Evolutionary conservation across 805 yeast species (phyloP).

Genomic region (Sugiyamaella americana): DNA sequence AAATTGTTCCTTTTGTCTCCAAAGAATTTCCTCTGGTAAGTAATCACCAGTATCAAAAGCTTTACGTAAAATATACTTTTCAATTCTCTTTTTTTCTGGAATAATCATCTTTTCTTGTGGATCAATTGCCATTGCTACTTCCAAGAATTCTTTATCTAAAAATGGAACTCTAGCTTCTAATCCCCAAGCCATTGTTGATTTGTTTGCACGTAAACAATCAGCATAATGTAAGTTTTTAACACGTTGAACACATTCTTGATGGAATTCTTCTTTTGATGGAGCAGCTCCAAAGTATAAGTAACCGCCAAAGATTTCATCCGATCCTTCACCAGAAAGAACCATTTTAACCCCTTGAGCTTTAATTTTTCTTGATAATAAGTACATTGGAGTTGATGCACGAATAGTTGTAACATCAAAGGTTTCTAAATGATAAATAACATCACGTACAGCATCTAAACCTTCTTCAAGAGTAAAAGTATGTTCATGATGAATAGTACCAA

Average conservation of each 20-base stretch:
- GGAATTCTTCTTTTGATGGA: slow-evolving; percentile 90
- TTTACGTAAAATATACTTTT: slow-evolving; percentile 93
- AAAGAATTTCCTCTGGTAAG: slow-evolving; percentile 91
- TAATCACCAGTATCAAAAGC: slow-evolving; percentile 94
- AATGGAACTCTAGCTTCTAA: slow-evolving; percentile 99
- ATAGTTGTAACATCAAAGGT: slow-evolving; percentile 98
- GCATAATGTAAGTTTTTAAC: slow-evolving; percentile 96
- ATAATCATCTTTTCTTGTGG: slow-evolving; percentile 85
- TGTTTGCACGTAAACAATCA: slow-evolving; percentile 98
- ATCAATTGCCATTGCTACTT: slow-evolving; percentile 88
- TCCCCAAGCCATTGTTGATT: slow-evolving; percentile 99
- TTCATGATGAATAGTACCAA: slow-evolving; percentile 95
- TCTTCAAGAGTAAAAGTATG: slow-evolving; percentile 96
- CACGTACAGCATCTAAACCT: slow-evolving; percentile 91
- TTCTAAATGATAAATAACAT: slow-evolving; percentile 92
- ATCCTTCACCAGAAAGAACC: slow-evolving; percentile 98
- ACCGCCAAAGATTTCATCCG: slow-evolving; percentile 98
- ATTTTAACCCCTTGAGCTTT: slow-evolving; percentile 99
- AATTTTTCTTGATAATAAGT: slow-evolving; percentile 88
- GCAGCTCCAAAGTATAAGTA: slow-evolving; percentile 96
- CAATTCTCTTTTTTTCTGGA: slow-evolving; percentile 63
- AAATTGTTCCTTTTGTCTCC: slow-evolving; percentile 99
- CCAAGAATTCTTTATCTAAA: slow-evolving; percentile 89
- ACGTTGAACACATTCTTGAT: slow-evolving; percentile 88
- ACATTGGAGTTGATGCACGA: slow-evolving; percentile 99